Evolutionary conservation across 768 basidiomycete genomes (phyloP).

Genomic region (Russula abietina): DNA sequence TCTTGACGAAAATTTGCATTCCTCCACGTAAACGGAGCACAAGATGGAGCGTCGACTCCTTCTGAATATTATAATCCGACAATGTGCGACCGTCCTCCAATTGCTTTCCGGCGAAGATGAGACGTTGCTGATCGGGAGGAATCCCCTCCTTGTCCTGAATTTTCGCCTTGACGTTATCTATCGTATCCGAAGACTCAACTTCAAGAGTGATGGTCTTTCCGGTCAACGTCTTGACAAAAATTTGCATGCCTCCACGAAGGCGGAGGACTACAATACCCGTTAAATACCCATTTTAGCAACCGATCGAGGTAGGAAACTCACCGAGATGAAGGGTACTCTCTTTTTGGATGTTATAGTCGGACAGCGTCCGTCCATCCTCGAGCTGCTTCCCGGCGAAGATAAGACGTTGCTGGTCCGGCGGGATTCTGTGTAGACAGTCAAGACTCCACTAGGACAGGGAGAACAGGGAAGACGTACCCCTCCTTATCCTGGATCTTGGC

Average conservation of each 20-base stretch:
- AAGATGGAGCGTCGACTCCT: constrained; percentile 87
- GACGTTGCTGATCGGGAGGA: constrained; percentile 85
- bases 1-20: constrained; percentile 82
- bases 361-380: constrained; percentile 73
- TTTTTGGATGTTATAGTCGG: constrained; percentile 64
- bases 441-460: neutral
- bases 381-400: constrained; percentile 83
- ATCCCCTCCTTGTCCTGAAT: constrained; percentile 85
- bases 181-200: constrained; percentile 73
- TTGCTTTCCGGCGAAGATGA: constrained; percentile 97
- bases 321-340: constrained; percentile 54
- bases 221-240: constrained; percentile 83
- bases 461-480: constrained; percentile 41
- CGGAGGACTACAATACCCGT: constrained; percentile 43
- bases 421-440: constrained; percentile 43
- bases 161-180: constrained; percentile 76
- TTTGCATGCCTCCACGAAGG: constrained; percentile 58
- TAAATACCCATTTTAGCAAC: constrained; percentile 27
- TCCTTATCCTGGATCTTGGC: constrained; percentile 89
- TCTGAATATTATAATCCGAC: constrained; percentile 91
- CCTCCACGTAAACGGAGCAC: constrained; percentile 91
- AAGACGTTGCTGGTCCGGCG: constrained; percentile 71
- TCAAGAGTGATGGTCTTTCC: constrained; percentile 90
- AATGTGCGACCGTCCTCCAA: constrained; percentile 90
- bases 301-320: constrained; percentile 38